Percentiles rank a stretch among this genome's conserved stretches.
Conservation (phyloP, 2,329 filamentous ascomycete genomes). For the Cytospora schulzeri region DNA sequence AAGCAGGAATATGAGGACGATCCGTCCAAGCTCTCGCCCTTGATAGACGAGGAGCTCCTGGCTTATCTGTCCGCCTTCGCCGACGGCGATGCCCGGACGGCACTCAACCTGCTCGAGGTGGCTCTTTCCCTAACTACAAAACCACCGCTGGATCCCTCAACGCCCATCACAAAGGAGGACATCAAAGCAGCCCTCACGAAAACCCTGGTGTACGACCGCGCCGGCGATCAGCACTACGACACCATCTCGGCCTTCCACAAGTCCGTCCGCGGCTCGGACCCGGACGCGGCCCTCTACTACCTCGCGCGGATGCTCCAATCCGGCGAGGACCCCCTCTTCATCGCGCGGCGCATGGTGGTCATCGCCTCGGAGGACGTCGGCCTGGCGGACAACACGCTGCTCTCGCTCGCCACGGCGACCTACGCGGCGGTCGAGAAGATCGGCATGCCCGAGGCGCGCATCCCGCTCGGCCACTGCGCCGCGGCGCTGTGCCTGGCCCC, state of each 20-base stretch:
- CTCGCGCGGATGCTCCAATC: slow-evolving; percentile 93
- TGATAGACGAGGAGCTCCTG: slow-evolving; percentile 78
- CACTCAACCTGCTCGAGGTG: slow-evolving; percentile 88
- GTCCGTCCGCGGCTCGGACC: slow-evolving; percentile 81
- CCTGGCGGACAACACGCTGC: slow-evolving; percentile 80
- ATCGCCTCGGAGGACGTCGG: slow-evolving; percentile 95
- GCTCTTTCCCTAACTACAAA: slow-evolving; percentile 72
- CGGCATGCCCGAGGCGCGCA: slow-evolving; percentile 91
- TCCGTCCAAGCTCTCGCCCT: slow-evolving; percentile 42
- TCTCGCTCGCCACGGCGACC: slow-evolving; percentile 81
- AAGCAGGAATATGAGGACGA: slow-evolving; percentile 55
- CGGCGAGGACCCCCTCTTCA: slow-evolving; percentile 89
- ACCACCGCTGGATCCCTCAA: slow-evolving; percentile 19
- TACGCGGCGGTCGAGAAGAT: slow-evolving; percentile 91
- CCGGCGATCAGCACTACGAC: slow-evolving; percentile 96
- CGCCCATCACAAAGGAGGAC: slow-evolving; percentile 67
- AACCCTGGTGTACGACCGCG: slow-evolving; percentile 91
- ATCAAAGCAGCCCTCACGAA: slow-evolving; percentile 85
- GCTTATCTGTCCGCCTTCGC: slow-evolving; percentile 82
- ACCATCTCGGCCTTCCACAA: slow-evolving; percentile 98
- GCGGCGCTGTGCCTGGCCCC: slow-evolving; percentile 79
- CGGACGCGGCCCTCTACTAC: slow-evolving; percentile 92
- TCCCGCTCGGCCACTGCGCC: slow-evolving; percentile 84
- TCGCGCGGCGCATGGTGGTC: slow-evolving; percentile 90
- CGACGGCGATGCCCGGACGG: slow-evolving; percentile 90